These are phyloP conservation scores for Ceratobasidium sp. DNA, from an alignment of 1,284 basidiomycete genomes.

Conservation along the genomic window DNA sequence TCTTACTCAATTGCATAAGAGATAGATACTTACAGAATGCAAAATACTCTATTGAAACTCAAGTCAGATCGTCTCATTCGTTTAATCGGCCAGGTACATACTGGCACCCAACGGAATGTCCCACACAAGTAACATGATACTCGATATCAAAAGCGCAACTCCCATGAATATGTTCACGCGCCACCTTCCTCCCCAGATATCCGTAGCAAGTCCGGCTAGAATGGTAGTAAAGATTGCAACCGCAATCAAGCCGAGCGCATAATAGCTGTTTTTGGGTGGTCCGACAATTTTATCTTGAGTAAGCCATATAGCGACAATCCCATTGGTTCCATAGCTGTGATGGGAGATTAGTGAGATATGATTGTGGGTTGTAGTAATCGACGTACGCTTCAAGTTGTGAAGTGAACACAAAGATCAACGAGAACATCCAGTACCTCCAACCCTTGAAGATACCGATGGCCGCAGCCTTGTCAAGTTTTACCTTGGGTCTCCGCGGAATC, in stretches of 20 bases:
- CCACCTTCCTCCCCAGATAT: constrained; percentile 39
- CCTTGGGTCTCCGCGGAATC: constrained; percentile 8
- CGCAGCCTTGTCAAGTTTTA: constrained; percentile 4
- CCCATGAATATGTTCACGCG: constrained; percentile 44
- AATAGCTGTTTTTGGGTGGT: constrained; percentile 39
- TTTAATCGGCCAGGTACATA: not conserved
- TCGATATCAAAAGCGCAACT: constrained; percentile 28
- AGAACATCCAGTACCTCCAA: constrained; percentile 45
- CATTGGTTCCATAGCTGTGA: constrained; percentile 35
- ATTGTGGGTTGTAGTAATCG: too few species aligned
- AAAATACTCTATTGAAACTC: constrained; percentile 26
- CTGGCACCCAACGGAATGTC: constrained; percentile 42
- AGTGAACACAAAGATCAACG: constrained; percentile 31
- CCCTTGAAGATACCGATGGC: constrained; percentile 24
- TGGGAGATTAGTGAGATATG: too few species aligned
- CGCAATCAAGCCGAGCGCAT: constrained; percentile 40
- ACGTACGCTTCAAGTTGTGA: constrained; percentile 41
- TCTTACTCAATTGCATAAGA: too few species aligned
- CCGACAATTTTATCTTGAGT: constrained; percentile 28
- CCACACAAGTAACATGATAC: constrained; percentile 39
- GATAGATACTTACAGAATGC: constrained; percentile 29
- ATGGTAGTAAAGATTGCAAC: constrained; percentile 39
- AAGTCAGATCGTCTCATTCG: not conserved
- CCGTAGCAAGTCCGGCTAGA: constrained; percentile 19
- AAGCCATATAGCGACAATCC: constrained; percentile 37